Conservation (phyloP, 768 basidiomycete species). For the Suillus alpinus region DNA sequence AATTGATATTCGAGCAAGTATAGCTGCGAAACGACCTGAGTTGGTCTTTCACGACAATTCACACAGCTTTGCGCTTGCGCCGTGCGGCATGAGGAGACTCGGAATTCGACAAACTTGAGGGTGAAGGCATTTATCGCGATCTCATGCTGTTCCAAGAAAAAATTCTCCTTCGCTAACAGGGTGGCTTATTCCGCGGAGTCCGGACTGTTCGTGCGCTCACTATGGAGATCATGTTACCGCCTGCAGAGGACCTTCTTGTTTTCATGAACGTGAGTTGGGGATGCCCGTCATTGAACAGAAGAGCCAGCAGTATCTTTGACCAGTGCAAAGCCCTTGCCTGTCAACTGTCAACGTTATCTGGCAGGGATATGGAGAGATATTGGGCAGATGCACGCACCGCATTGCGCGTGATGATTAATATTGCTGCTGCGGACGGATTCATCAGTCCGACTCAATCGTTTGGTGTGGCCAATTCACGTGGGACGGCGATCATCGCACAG, state of each 20-base stretch:
- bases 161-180: slow-evolving; percentile 58
- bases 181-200: slow-evolving; percentile 69
- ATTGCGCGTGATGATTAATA: slow-evolving; percentile 1
- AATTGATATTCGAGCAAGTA: too few relatives aligned
- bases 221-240: slow-evolving; percentile 36
- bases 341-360: background rate
- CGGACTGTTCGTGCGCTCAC: slow-evolving; percentile 45
- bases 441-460: background rate
- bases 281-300: background rate
- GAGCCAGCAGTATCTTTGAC: background rate
- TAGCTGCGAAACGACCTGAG: too few relatives aligned
- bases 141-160: too few relatives aligned
- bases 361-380: background rate
- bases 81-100: too few relatives aligned
- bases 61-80: too few relatives aligned
- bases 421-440: background rate
- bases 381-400: background rate
- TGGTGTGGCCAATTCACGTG: slow-evolving; percentile 2
- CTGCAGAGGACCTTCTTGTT: slow-evolving; percentile 38
- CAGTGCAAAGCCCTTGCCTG: background rate
- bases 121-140: too few relatives aligned
- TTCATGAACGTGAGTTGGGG: slow-evolving; percentile 40
- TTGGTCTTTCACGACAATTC: too few relatives aligned
- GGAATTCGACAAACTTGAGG: too few relatives aligned
- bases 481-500: background rate